Evolutionary conservation across 441 rosid genomes (phyloP).

Genomic region (Sinapis alba): DNA sequence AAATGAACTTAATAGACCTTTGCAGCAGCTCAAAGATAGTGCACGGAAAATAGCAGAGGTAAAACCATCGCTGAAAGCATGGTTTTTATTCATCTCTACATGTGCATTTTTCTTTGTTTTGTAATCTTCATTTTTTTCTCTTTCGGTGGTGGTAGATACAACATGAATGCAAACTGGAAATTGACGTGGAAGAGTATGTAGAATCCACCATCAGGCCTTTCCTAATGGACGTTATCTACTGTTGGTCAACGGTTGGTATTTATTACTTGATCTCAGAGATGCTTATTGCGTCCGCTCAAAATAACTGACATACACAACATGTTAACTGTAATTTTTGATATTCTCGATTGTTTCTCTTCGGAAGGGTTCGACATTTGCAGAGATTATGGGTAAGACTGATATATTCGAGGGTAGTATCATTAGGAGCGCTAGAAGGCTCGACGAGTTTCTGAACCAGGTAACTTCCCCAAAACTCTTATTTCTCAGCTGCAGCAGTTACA

Average conservation of each 20-base stretch:
- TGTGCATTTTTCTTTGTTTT: not conserved
- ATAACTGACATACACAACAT: too few species aligned
- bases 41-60: slow-evolving; percentile 99
- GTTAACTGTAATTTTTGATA: slow-evolving; percentile 3
- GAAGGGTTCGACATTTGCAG: slow-evolving; percentile 90
- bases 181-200: slow-evolving; percentile 88
- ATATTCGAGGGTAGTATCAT: slow-evolving; percentile 97
- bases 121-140: slow-evolving; percentile 14
- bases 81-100: not conserved
- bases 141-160: slow-evolving; percentile 73
- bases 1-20: slow-evolving; percentile 87
- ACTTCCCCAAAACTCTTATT: slow-evolving; percentile 9
- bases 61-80: slow-evolving; percentile 8
- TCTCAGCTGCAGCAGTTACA: slow-evolving; percentile 4
- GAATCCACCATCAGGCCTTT: slow-evolving; percentile 94
- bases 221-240: slow-evolving; percentile 95
- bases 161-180: slow-evolving; percentile 93
- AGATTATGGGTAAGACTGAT: slow-evolving; percentile 93
- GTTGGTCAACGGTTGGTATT: slow-evolving; percentile 90
- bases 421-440: slow-evolving; percentile 91
- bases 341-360: slow-evolving; percentile 27
- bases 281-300: not conserved
- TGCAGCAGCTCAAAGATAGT: slow-evolving; percentile 95
- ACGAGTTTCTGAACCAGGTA: slow-evolving; percentile 98
- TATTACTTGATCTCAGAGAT: slow-evolving; percentile 26